A percentile compares a stretch with the other conserved stretches of the same genome.
Conservation (phyloP, 2,329 filamentous ascomycete genomes). For the Byssochlamys sp. region DNA sequence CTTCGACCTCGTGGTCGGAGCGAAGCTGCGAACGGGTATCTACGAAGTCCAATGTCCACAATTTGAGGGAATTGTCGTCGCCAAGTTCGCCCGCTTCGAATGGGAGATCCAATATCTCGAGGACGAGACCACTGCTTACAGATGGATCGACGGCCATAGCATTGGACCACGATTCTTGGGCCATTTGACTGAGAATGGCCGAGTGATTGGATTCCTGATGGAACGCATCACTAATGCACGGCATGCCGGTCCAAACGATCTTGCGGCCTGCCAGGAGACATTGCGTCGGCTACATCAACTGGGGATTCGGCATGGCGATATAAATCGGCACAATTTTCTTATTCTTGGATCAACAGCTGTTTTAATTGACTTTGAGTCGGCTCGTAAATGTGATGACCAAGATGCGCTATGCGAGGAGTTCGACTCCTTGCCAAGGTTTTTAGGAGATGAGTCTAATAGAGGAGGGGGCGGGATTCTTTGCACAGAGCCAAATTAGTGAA, state of each 20-base stretch:
- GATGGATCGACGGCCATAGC: constrained; percentile 23
- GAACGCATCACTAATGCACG: constrained; percentile 17
- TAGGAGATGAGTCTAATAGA: constrained; percentile 9
- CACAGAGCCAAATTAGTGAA: neutral
- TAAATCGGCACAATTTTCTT: constrained; percentile 21
- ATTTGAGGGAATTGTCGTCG: constrained; percentile 15
- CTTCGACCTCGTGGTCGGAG: constrained; percentile 9
- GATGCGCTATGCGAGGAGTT: constrained; percentile 10
- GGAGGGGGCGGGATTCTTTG: neutral
- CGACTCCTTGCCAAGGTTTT: constrained; percentile 6
- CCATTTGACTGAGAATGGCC: constrained; percentile 28
- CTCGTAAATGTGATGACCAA: constrained; percentile 14
- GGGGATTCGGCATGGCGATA: constrained; percentile 18
- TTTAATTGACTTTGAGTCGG: constrained; percentile 22
- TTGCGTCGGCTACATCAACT: constrained; percentile 16
- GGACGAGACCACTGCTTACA: constrained; percentile 29
- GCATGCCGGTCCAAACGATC: constrained; percentile 14
- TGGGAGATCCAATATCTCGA: constrained; percentile 31
- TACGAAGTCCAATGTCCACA: constrained; percentile 14
- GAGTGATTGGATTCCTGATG: constrained; percentile 34
- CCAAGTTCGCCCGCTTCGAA: constrained; percentile 31
- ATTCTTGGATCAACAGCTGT: constrained; percentile 10
- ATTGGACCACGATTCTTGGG: constrained; percentile 33
- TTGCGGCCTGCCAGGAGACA: constrained; percentile 11
- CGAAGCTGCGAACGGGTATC: constrained; percentile 15